Percentiles rank a stretch among this genome's conserved stretches.
These are phyloP conservation scores for Astrocystis sublimbata DNA, from an alignment of 495 filamentous ascomycete species.

Conservation along the genomic window DNA sequence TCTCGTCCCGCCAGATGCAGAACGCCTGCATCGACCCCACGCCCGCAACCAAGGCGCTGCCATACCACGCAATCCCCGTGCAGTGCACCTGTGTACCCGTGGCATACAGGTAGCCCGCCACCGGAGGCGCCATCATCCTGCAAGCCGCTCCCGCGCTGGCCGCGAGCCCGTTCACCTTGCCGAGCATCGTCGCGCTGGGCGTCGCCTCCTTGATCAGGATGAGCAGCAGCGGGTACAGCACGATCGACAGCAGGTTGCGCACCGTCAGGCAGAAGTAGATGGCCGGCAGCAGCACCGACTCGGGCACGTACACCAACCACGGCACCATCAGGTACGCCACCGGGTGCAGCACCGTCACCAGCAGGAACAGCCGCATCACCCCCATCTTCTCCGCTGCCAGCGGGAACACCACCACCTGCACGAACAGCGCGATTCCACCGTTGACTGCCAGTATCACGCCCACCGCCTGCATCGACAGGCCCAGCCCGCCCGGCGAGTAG, in stretches of 20 bases:
- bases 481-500: constrained; percentile 72
- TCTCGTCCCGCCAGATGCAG: constrained; percentile 52
- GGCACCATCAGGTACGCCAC: constrained; percentile 76
- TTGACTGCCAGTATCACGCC: constrained; percentile 80
- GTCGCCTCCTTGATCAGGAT: constrained; percentile 85
- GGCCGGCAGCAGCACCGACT: constrained; percentile 57
- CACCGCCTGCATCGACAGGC: constrained; percentile 69
- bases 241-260: constrained; percentile 74
- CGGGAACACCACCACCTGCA: constrained; percentile 77
- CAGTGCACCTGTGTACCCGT: constrained; percentile 65
- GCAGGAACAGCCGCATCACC: constrained; percentile 69
- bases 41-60: constrained; percentile 66
- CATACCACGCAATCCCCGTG: constrained; percentile 80
- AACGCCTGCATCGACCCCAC: constrained; percentile 70
- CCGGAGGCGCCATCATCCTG: constrained; percentile 72
- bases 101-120: constrained; percentile 75
- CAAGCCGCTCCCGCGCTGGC: constrained; percentile 77
- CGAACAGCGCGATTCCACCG: constrained; percentile 74
- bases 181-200: constrained; percentile 63
- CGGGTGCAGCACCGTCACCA: constrained; percentile 75
- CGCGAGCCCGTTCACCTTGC: constrained; percentile 79
- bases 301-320: constrained; percentile 63
- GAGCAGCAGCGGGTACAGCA: constrained; percentile 75
- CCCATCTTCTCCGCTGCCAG: constrained; percentile 69
- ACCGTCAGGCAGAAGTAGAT: constrained; percentile 72